A percentile compares a stretch with the other conserved stretches of the same genome.
Conservation (phyloP, 257 asterid genomes). For the Apocynum venetum region DNA sequence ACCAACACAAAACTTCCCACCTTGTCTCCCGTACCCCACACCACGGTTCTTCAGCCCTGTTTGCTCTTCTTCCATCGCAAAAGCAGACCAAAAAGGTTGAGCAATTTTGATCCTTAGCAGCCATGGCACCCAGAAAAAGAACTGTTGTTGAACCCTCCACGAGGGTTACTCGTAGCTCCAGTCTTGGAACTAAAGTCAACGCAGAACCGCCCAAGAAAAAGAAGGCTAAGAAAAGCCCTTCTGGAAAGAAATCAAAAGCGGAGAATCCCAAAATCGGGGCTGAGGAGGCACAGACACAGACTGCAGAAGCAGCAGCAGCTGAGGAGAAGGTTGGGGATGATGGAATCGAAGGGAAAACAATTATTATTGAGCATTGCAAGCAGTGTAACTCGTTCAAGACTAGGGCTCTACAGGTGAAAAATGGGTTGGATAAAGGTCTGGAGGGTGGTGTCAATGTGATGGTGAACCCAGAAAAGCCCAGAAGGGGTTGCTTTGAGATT, state of each 20-base stretch:
- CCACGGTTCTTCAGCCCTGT: neutral
- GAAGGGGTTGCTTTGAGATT: conserved; percentile 84
- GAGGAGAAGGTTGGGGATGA: conserved; percentile 1
- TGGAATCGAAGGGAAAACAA: conserved; percentile 9
- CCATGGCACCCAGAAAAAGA: conserved; percentile 39
- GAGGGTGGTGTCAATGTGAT: conserved; percentile 53
- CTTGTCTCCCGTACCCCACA: neutral
- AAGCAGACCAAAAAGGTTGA: neutral
- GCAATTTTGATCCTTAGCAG: neutral
- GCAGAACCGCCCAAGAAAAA: conserved; percentile 13
- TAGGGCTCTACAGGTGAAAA: conserved; percentile 57
- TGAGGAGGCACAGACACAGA: no score
- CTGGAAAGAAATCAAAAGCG: neutral
- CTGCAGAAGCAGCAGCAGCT: no score
- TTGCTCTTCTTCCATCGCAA: neutral
- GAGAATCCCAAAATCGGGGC: neutral
- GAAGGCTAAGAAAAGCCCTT: conserved; percentile 3
- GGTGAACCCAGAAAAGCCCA: conserved; percentile 74
- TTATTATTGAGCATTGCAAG: conserved; percentile 68
- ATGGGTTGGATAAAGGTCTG: conserved; percentile 50
- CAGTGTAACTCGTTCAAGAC: conserved; percentile 59
- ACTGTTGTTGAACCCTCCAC: conserved; percentile 21
- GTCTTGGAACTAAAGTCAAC: conserved; percentile 22
- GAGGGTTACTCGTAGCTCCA: conserved; percentile 36
- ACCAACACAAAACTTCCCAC: neutral